A percentile compares a stretch with the other conserved stretches of the same genome.
Evolutionary conservation across 106 monocot species (phyloP).

Genomic region (Allium fistulosum): DNA sequence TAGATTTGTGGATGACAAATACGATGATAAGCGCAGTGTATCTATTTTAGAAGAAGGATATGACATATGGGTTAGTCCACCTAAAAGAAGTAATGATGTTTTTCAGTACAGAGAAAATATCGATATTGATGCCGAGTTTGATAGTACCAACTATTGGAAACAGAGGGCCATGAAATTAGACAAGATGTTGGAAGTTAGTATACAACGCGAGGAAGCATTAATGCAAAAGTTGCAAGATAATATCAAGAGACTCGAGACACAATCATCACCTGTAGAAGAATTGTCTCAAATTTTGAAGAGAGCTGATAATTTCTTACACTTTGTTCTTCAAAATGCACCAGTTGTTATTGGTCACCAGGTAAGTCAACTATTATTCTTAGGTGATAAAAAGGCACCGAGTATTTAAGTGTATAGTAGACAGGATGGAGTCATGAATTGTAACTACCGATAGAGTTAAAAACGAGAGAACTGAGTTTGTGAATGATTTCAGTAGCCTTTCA

Average conservation of each 20-base stretch:
- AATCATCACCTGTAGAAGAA: slow-evolving; percentile 65
- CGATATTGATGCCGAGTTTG: slow-evolving; percentile 43
- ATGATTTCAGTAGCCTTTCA: too few species aligned
- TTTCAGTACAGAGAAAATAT: slow-evolving; percentile 23
- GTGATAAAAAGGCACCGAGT: not conserved
- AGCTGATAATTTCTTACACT: slow-evolving; percentile 75
- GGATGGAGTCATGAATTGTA: not conserved
- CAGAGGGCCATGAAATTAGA: slow-evolving; percentile 38
- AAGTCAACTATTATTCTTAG: not conserved
- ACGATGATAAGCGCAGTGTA: slow-evolving; percentile 29
- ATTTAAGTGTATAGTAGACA: too few species aligned
- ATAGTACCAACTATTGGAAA: slow-evolving; percentile 50
- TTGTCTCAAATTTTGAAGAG: slow-evolving; percentile 56
- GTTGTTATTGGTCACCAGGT: slow-evolving; percentile 86
- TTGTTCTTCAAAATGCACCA: slow-evolving; percentile 73
- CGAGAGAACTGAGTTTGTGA: too few species aligned
- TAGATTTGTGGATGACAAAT: slow-evolving; percentile 46
- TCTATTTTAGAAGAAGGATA: slow-evolving; percentile 47
- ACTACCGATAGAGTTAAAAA: not conserved
- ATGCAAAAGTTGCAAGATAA: slow-evolving; percentile 51
- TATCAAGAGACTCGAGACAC: slow-evolving; percentile 42
- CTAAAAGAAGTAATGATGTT: slow-evolving; percentile 29
- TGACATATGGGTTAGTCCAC: slow-evolving; percentile 34
- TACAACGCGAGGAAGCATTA: slow-evolving; percentile 41
- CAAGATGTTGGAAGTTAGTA: slow-evolving; percentile 44